Conservation (phyloP, 2,329 filamentous ascomycete species). For the Nigrospora osmanthi region DNA sequence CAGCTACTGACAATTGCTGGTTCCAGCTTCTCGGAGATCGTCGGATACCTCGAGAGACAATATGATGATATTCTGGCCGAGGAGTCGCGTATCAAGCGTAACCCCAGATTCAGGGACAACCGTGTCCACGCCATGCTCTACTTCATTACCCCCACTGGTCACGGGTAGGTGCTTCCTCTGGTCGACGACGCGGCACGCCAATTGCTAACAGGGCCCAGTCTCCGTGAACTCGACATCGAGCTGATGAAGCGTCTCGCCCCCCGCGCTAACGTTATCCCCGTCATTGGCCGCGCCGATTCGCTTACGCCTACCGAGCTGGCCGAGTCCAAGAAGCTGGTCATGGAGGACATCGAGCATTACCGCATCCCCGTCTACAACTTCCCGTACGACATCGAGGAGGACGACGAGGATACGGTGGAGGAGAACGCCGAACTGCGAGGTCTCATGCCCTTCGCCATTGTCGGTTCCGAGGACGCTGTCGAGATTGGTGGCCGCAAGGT, state of each 20-base stretch:
- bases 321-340: slow-evolving; percentile 99
- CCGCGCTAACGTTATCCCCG: slow-evolving; percentile 96
- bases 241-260: slow-evolving; percentile 98
- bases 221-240: slow-evolving; percentile 98
- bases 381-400: slow-evolving; percentile 98
- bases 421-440: slow-evolving; percentile 97
- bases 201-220: slow-evolving; percentile 43
- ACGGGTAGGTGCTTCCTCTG: slow-evolving; percentile 53
- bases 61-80: slow-evolving; percentile 99
- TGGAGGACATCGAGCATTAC: slow-evolving; percentile 99
- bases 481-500: slow-evolving; percentile 91
- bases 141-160: slow-evolving; percentile 97
- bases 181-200: background rate
- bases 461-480: slow-evolving; percentile 90
- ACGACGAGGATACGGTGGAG: slow-evolving; percentile 98
- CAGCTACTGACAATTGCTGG: slow-evolving; percentile 16
- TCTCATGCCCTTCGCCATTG: slow-evolving; percentile 98
- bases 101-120: slow-evolving; percentile 98
- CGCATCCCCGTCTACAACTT: slow-evolving; percentile 99
- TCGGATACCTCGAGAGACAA: slow-evolving; percentile 96
- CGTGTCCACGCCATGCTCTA: slow-evolving; percentile 97
- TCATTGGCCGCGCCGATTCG: slow-evolving; percentile 97
- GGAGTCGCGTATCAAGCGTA: slow-evolving; percentile 99
- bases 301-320: slow-evolving; percentile 93
- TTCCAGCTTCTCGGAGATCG: slow-evolving; percentile 87